phyloP scores from a whole-genome alignment of 192 early-diverging fungal species.

The Rhizophagus prolifer region DNA sequence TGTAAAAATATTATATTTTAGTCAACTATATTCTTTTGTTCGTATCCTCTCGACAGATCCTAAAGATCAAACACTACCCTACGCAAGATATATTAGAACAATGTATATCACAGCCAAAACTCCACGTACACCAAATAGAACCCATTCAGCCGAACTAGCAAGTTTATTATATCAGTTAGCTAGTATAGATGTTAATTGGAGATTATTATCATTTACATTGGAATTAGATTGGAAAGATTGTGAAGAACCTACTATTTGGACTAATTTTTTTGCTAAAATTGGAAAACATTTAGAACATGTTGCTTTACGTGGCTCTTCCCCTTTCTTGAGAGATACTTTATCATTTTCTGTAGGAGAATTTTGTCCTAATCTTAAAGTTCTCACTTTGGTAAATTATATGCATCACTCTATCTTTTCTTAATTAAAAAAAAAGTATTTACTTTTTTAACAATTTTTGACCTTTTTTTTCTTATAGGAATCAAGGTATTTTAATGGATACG shows the following conservation, averaged over 20 bases:
- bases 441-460: background rate
- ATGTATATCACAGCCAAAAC: background rate
- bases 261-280: slow-evolving; percentile 5
- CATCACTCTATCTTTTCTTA: background rate
- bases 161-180: background rate
- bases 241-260: background rate
- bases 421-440: background rate
- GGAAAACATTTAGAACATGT: background rate
- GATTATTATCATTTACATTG: background rate
- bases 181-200: slow-evolving; percentile 2
- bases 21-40: background rate
- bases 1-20: background rate
- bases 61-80: background rate
- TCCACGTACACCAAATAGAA: background rate
- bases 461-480: background rate
- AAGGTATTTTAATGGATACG: slow-evolving; percentile 7
- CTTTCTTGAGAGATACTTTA: slow-evolving; percentile 1
- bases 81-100: background rate
- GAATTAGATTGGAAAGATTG: slow-evolving; percentile 11
- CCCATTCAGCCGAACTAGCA: background rate
- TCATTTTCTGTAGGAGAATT: slow-evolving; percentile 3
- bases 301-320: background rate
- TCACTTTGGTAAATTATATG: background rate
- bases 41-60: background rate
- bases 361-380: background rate